Base-by-base conservation (phyloP, 2,329 filamentous ascomycete species). In the Pseudocercospora vitis region DNA sequence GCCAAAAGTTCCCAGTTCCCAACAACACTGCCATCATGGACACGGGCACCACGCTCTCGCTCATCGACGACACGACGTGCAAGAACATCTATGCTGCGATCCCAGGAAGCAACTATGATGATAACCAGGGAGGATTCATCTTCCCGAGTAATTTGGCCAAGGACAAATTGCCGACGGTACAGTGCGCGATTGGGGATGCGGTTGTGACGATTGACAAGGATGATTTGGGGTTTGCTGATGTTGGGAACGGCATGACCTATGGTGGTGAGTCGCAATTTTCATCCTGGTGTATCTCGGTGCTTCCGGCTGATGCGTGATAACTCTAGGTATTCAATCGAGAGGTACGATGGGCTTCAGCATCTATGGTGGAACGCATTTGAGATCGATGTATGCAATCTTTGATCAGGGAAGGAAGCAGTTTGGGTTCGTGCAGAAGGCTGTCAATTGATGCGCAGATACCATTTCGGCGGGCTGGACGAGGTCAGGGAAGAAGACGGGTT, bases 1-100 rank as follows among this genome's bases (percentile, higher is more conserved):
- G 81, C 52, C 74, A 79, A 55, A 74, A 72, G 1, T 69, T 84
- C 23, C 45, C 70, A 1, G 75, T 78, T 7, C 66, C 72, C 2
- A 76, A 75, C 44, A 88, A 88, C 70, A 83, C 74, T 24, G 84
- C 86, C 42, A 88, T 89, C 60, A 82, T 81, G 28, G 87, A 89
- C 67, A 89, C 86, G 0, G 86, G 85, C 51, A 88, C 86, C 24
- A 86, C 85, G 0, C 77, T 89, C n/a, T 45, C 42, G 1, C 76
- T 89, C 26, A 75, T 89, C 42, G 78, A 80, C 33, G 86, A 89
- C 64, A 65, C 71, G 1, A 76, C 81, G 9, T 84, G 81, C 65
- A 72, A 83, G 54, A 79, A 79, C 2, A 76, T 89, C 58, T 89
- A 89, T 68, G 74, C 73, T 47, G 73, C 79, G 26, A 88, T 89